A percentile compares a stretch with the other conserved stretches of the same genome.
Evolutionary conservation across 179 eudicot species (phyloP).

Genomic region (Silene vulgaris): DNA sequence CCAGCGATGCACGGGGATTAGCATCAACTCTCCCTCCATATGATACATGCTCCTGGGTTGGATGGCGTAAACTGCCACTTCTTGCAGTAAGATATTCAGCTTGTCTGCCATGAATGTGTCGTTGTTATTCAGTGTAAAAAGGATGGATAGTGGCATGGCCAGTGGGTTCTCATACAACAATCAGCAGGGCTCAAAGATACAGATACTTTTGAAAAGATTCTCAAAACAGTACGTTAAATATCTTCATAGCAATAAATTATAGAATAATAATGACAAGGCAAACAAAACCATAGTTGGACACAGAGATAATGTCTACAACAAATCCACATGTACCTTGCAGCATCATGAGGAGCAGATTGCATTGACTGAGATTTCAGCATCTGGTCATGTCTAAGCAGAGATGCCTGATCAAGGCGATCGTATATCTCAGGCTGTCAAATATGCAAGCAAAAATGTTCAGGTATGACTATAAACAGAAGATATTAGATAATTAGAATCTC

Average conservation of each 20-base stretch:
- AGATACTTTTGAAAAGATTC: neutral
- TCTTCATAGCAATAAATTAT: conserved; percentile 14
- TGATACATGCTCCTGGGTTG: conserved; percentile 57
- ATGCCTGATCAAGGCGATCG: conserved; percentile 70
- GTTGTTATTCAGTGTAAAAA: conserved; percentile 61
- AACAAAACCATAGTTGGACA: conserved; percentile 4
- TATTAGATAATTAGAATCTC: neutral
- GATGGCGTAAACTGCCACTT: conserved; percentile 54
- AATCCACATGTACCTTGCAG: conserved; percentile 54
- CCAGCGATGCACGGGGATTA: conserved; percentile 53
- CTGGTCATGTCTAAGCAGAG: conserved; percentile 57
- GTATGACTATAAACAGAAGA: neutral
- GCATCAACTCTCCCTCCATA: conserved; percentile 75
- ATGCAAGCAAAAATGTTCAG: neutral
- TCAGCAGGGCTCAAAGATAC: conserved; percentile 12
- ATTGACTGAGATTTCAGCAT: conserved; percentile 63
- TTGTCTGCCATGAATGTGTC: conserved; percentile 93
- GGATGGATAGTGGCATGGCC: conserved; percentile 19
- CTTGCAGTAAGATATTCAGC: conserved; percentile 87
- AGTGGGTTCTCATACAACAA: conserved; percentile 9
- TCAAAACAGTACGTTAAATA: conserved; percentile 4
- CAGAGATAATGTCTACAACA: conserved; percentile 14
- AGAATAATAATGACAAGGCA: neutral
- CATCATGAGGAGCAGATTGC: conserved; percentile 70
- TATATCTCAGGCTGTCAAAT: conserved; percentile 58